Percentiles rank a stretch among this genome's conserved stretches.
Evolutionary conservation across 371 early-diverging fungal genomes (phyloP).

Genomic region (Blakeslea trispora): DNA sequence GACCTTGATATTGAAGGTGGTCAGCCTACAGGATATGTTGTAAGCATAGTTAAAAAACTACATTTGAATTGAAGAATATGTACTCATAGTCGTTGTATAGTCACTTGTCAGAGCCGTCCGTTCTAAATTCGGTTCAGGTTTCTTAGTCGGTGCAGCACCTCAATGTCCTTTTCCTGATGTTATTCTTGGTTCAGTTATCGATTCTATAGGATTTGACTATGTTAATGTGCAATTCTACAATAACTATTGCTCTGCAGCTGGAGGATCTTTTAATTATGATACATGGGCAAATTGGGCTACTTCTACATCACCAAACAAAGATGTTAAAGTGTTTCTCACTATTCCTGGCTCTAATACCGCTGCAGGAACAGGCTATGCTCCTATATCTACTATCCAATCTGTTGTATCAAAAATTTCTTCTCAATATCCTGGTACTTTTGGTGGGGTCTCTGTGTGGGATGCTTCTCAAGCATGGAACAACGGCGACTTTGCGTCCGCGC

Average conservation of each 20-base stretch:
- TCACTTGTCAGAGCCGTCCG: constrained; percentile 47
- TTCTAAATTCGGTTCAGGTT: constrained; percentile 37
- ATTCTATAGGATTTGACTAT: constrained; percentile 55
- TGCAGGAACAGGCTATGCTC: constrained; percentile 65
- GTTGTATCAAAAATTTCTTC: constrained; percentile 40
- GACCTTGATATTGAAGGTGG: constrained; percentile 78
- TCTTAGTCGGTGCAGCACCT: constrained; percentile 68
- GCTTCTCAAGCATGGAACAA: constrained; percentile 49
- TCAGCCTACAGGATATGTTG: constrained; percentile 46
- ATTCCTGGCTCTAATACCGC: constrained; percentile 63
- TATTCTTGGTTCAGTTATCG: constrained; percentile 44
- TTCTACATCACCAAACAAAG: constrained; percentile 55
- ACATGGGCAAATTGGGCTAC: constrained; percentile 64
- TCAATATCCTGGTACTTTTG: constrained; percentile 51
- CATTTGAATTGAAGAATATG: no score
- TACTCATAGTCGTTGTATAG: no score
- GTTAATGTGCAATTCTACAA: constrained; percentile 78
- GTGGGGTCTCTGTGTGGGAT: constrained; percentile 74
- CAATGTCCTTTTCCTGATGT: constrained; percentile 76
- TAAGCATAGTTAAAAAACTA: constrained; percentile 14
- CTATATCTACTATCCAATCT: constrained; percentile 32
- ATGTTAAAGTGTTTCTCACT: constrained; percentile 62
- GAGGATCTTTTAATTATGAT: constrained; percentile 65
- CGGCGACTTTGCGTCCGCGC: constrained; percentile 32
- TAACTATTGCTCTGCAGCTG: constrained; percentile 62